Evolutionary conservation across 768 basidiomycete species (phyloP).

Genomic region (Goffeauzyma gilvescens): DNA sequence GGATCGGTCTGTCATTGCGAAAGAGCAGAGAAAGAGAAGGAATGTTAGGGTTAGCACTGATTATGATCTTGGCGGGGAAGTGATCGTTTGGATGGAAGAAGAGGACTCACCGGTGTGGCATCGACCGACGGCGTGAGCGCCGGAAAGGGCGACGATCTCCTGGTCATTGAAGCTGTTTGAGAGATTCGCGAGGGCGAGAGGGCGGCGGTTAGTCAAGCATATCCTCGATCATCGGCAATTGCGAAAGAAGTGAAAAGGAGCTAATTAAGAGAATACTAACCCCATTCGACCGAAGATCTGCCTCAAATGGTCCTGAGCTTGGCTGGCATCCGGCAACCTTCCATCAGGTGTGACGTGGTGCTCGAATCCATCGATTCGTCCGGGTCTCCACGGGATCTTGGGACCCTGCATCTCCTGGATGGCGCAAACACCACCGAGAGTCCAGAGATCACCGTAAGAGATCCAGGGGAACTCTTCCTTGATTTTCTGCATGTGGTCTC

Average conservation of each 20-base stretch:
- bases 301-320: slow-evolving; percentile 69
- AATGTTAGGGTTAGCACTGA: no score
- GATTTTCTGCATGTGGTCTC: slow-evolving; percentile 62
- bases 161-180: slow-evolving; percentile 63
- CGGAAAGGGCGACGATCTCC: slow-evolving; percentile 86
- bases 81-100: neutral
- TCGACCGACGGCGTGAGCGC: slow-evolving; percentile 88
- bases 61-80: no score
- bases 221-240: neutral
- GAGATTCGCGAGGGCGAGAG: slow-evolving; percentile 4
- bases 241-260: neutral
- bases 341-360: slow-evolving; percentile 37
- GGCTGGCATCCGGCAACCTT: slow-evolving; percentile 46
- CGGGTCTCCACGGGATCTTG: slow-evolving; percentile 79
- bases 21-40: no score
- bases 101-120: slow-evolving; percentile 55
- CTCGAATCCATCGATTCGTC: slow-evolving; percentile 69
- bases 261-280: slow-evolving; percentile 24
- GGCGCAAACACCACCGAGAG: slow-evolving; percentile 77
- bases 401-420: slow-evolving; percentile 83
- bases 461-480: slow-evolving; percentile 85
- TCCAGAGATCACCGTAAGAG: slow-evolving; percentile 91
- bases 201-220: neutral
- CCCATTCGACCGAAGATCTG: slow-evolving; percentile 84
- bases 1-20: slow-evolving; percentile 22